Percentiles rank a stretch among this genome's conserved stretches.
Conservation (phyloP, 441 rosid genomes). For the Populus tomentosa region DNA sequence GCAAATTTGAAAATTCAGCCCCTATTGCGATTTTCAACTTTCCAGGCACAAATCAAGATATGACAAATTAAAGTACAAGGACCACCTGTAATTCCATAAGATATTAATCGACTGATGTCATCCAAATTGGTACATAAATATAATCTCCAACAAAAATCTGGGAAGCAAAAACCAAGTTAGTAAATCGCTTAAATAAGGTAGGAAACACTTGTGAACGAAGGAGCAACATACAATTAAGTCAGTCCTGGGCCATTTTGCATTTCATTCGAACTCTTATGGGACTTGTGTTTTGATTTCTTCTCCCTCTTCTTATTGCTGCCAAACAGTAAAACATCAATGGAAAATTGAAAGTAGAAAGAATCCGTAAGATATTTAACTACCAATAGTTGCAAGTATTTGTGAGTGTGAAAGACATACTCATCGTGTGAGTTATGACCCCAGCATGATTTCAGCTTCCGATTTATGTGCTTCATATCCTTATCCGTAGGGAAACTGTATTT, state of each 20-base stretch:
- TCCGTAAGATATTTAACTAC: neutral
- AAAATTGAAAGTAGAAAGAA: neutral
- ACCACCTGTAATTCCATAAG: neutral
- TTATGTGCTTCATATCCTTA: slow-evolving; percentile 93
- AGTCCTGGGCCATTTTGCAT: slow-evolving; percentile 25
- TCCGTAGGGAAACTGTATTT: slow-evolving; percentile 73
- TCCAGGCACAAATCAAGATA: neutral
- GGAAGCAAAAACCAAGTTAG: neutral
- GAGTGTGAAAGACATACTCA: slow-evolving; percentile 46
- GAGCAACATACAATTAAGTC: slow-evolving; percentile 11
- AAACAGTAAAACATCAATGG: slow-evolving; percentile 9
- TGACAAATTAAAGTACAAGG: neutral
- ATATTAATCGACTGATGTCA: neutral
- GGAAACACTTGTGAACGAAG: neutral
- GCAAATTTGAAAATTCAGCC: neutral
- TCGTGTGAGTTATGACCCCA: slow-evolving; percentile 80
- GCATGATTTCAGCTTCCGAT: slow-evolving; percentile 85
- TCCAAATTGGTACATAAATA: neutral
- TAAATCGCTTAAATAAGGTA: neutral
- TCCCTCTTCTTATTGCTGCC: slow-evolving; percentile 75
- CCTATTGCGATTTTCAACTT: neutral
- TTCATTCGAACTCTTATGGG: slow-evolving; percentile 59
- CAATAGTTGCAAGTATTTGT: neutral
- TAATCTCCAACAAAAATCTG: neutral
- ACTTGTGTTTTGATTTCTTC: slow-evolving; percentile 86